phyloP scores from a whole-genome alignment of 139 green algal species.

The Deuterostichococcus epilithicus region DNA sequence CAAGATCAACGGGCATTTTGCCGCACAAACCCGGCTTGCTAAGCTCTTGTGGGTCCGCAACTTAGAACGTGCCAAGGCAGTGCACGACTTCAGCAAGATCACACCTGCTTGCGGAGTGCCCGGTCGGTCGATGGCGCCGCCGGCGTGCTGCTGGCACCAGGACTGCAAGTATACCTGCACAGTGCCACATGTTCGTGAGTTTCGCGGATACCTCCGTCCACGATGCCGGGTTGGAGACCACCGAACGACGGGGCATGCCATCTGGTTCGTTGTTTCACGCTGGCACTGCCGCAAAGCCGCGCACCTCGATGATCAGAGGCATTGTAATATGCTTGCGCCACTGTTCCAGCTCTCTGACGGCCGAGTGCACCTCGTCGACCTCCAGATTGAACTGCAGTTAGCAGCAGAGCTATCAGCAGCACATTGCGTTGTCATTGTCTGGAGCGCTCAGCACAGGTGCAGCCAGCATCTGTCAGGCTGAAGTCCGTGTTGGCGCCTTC shows the following conservation, averaged over 20 bases:
- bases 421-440: not conserved
- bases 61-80: too few relatives aligned
- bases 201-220: too few relatives aligned
- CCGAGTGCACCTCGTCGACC: constrained; percentile 41
- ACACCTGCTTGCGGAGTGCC: not conserved
- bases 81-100: not conserved
- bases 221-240: too few relatives aligned
- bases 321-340: constrained; percentile 34
- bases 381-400: constrained; percentile 59
- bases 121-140: not conserved
- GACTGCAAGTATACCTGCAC: constrained; percentile 38
- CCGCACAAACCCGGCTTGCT: too few relatives aligned
- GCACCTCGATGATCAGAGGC: constrained; percentile 44
- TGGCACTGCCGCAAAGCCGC: not conserved
- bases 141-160: constrained; percentile 12
- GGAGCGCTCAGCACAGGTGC: too few relatives aligned
- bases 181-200: too few relatives aligned
- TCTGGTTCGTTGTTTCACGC: too few relatives aligned
- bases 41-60: too few relatives aligned
- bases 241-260: too few relatives aligned
- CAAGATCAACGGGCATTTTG: too few relatives aligned
- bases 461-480: too few relatives aligned
- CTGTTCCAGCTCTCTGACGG: constrained; percentile 25
- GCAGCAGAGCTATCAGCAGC: not conserved
- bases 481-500: too few relatives aligned